Evolutionary conservation across 176 grass and related monocot species (phyloP).

Genomic region (Zea luxurians): DNA sequence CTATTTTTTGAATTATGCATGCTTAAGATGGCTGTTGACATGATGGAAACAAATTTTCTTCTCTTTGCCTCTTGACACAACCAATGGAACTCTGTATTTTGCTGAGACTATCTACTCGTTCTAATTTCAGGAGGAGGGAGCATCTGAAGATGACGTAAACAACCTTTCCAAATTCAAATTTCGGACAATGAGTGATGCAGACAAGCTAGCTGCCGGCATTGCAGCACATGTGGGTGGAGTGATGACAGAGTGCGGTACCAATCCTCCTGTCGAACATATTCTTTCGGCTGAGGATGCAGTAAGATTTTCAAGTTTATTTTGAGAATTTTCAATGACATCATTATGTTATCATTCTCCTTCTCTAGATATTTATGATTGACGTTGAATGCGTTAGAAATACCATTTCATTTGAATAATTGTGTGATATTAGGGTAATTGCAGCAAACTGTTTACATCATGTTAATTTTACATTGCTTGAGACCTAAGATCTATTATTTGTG

Average conservation of each 20-base stretch:
- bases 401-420: not conserved
- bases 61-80: not conserved
- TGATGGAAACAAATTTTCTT: not conserved
- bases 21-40: not conserved
- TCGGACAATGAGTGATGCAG: slow-evolving; percentile 55
- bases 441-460: not conserved
- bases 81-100: not conserved
- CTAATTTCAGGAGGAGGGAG: slow-evolving; percentile 71
- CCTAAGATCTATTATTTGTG: not conserved
- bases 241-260: slow-evolving; percentile 73
- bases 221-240: slow-evolving; percentile 65
- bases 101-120: slow-evolving; percentile 19
- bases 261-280: slow-evolving; percentile 71
- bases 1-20: slow-evolving; percentile 4
- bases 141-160: slow-evolving; percentile 84
- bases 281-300: slow-evolving; percentile 91
- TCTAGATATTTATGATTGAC: not conserved
- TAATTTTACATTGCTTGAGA: not conserved
- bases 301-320: slow-evolving; percentile 31
- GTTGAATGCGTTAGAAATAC: not conserved
- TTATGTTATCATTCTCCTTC: slow-evolving; percentile 6
- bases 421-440: not conserved
- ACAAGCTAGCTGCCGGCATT: slow-evolving; percentile 69
- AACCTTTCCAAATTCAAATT: slow-evolving; percentile 87
- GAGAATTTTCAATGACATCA: not conserved